Conservation (phyloP, 2,329 filamentous ascomycete genomes). For the Aaosphaeria arxii region DNA sequence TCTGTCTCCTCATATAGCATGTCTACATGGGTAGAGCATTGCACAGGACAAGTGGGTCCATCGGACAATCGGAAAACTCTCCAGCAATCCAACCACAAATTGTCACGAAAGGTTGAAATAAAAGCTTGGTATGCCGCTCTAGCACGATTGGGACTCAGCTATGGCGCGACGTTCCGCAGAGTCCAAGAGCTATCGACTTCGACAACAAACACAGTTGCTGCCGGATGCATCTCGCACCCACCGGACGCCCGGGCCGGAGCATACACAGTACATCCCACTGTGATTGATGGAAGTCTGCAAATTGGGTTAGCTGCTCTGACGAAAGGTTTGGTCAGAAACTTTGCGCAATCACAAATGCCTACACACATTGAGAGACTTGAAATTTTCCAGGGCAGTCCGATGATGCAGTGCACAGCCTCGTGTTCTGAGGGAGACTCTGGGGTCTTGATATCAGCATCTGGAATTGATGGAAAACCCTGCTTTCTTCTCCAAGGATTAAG, state of each 20-base stretch:
- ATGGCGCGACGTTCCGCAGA: background rate
- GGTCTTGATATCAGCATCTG: no score
- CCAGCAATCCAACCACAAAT: background rate
- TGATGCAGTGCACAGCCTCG: no score
- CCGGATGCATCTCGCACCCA: background rate
- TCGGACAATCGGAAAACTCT: background rate
- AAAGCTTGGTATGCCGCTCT: background rate
- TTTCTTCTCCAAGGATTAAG: no score
- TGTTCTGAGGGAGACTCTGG: no score
- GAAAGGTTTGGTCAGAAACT: background rate
- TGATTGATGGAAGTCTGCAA: background rate
- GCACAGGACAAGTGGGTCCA: conserved; percentile 7
- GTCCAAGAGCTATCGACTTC: background rate
- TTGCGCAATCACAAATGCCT: background rate
- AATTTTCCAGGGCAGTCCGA: no score
- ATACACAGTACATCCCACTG: background rate
- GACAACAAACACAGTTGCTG: background rate
- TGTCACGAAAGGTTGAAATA: background rate
- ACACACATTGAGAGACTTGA: background rate
- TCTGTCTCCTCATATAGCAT: conserved; percentile 11
- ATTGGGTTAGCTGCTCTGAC: background rate
- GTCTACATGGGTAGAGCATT: conserved; percentile 18
- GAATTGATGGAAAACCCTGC: no score
- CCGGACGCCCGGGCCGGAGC: background rate
- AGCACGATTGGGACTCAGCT: background rate